Base-by-base conservation (phyloP, 2,329 filamentous ascomycete genomes). In the Ophiostoma perfectum region DNA sequence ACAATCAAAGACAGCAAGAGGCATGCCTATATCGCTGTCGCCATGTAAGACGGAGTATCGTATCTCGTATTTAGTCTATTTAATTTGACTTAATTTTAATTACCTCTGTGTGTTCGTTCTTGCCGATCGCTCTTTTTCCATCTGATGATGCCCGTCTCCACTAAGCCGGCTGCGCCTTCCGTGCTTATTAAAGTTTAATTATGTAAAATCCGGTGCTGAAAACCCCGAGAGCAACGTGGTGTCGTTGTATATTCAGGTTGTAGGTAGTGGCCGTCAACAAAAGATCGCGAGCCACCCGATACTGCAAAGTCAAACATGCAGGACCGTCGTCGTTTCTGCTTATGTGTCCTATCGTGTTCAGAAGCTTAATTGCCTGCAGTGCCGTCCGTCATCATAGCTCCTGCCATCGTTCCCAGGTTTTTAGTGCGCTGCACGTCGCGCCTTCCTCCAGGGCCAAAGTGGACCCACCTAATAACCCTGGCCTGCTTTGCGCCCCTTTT, bases 151-250 rank as follows among this genome's bases (percentile, higher is more conserved):
- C n/a, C 49, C 27, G 49, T 11, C 49, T 27, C 49, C 49, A 55
- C 49, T 11, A n/a, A n/a, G 49, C 49, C 49, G 18, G 27, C n/a
- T 18, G 49, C 18, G 14, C 49, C 49, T 55, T 55, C 49, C 18
- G 49, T 55, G 49, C n/a, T n/a, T 55, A 27, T 18, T 11, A 55
- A 55, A 27, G 49, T 14, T 55, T 55, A 55, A 55, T 9, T 55
- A 47, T 55, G 49, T 55, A 55, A 55, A 55, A 55, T 27, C 49
- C 49, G 49, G 49, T 55, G 49, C 7, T 18, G 49, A 55, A 52
- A 55, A 55, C 49, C 7, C 49, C 49, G 49, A 55, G 47, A 52
- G 9, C 14, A 45, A 2, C 27, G 27, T 27, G 27, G 42, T 11
- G 42, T 11, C 42, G 5, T 12, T 12, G 42, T 45, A 45, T 45